These are phyloP conservation scores for Rusavskia elegans DNA, from an alignment of 495 filamentous ascomycete species.

Conservation along the genomic window DNA sequence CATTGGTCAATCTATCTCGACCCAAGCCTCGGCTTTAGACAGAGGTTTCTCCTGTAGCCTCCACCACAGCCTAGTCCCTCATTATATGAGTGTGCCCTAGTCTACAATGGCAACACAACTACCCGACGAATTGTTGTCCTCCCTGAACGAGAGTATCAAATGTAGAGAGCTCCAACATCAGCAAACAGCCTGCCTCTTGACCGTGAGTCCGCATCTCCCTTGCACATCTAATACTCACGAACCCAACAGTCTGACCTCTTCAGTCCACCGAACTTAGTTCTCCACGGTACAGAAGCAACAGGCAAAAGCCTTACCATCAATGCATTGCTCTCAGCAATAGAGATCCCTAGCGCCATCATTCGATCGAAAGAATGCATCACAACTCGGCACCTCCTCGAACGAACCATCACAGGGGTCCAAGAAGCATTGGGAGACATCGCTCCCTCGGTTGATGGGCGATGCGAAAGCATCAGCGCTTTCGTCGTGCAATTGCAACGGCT, in stretches of 20 bases:
- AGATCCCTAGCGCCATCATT: conserved; percentile 51
- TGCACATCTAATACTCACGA: conserved; percentile 1
- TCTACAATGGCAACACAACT: neutral
- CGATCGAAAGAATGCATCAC: conserved; percentile 79
- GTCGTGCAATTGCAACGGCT: conserved; percentile 49
- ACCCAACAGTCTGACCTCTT: conserved; percentile 22
- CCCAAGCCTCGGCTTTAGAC: no score
- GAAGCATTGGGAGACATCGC: conserved; percentile 29
- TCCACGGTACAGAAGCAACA: conserved; percentile 82
- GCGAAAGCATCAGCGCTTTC: conserved; percentile 63
- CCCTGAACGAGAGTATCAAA: conserved; percentile 22
- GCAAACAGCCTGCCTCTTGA: conserved; percentile 44
- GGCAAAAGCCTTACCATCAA: conserved; percentile 65
- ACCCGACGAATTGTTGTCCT: neutral
- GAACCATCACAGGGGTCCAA: conserved; percentile 36
- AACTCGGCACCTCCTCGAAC: conserved; percentile 70
- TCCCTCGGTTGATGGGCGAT: conserved; percentile 37
- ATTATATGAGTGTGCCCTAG: no score
- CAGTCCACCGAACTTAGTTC: conserved; percentile 45
- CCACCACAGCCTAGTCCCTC: no score
- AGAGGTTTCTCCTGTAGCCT: no score
- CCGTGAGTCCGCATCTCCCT: conserved; percentile 25
- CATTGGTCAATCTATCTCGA: no score
- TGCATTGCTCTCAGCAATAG: conserved; percentile 38
- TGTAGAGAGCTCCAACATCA: conserved; percentile 49